Evolutionary conservation across 345 rosid species (phyloP), one percentile per base, ranked within the genome.

Genomic region (Physaria fendleri): DNA sequence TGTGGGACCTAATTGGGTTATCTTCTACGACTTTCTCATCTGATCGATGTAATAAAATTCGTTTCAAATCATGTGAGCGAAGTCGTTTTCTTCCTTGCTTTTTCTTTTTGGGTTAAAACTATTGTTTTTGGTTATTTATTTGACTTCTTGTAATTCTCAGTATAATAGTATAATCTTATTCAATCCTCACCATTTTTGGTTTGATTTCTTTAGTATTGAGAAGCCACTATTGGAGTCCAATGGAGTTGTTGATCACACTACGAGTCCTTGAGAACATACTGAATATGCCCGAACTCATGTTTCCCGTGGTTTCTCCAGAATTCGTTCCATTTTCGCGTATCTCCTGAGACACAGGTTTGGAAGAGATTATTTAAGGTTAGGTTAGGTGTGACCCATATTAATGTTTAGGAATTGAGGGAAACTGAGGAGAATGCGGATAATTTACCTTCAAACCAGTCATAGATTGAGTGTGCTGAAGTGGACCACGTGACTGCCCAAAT

Each of bases 391-490:
- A 25, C 8, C 23, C 59, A 6, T 37, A 33, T 20, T 27, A 13
- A 13, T 33, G 16, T n/a, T n/a, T 5, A 15, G 16, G 25, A 24
- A 5, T 33, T 45, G 23, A 35, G 30, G 58, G 50, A 51, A 5
- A 13, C 35, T 5, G 24, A 50, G 4, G 20, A 39, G 11, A 21
- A 54, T 5, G 48, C n/a, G n/a, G n/a, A n/a, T 13, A 30, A 5
- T 39, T 11, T 37, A 79, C 84, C 79, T 75, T 76, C 24, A 71
- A 71, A 43, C 76, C 74, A 8, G 72, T 33, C 68, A 66, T 44
- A 25, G 76, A 68, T 22, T 73, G 71, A 35, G 69, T 51, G 68
- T 53, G 70, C 21, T 63, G 74, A 32, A 46, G 71, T 29, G 71
- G 46, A 52, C 50, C 45, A 63, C 71, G 69, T 42, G 70, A 70